These are phyloP conservation scores for Rhazya stricta DNA, from an alignment of 257 asterid species.

Conservation along the genomic window DNA sequence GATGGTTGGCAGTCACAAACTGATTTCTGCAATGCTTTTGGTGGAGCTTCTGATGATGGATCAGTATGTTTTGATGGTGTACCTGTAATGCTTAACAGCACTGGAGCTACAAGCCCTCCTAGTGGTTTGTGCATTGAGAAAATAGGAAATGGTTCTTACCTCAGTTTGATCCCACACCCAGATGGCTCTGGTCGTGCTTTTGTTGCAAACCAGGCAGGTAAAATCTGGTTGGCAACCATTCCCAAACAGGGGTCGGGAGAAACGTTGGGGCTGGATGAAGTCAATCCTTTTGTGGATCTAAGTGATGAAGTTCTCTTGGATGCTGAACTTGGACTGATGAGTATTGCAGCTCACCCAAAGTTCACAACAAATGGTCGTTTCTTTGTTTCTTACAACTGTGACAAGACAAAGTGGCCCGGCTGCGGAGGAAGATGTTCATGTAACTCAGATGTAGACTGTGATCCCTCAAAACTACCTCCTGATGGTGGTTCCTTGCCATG, in stretches of 20 bases:
- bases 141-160: constrained; percentile 66
- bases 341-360: constrained; percentile 77
- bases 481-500: constrained; percentile 76
- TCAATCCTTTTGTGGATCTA: constrained; percentile 62
- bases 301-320: constrained; percentile 72
- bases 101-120: constrained; percentile 43
- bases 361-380: constrained; percentile 65
- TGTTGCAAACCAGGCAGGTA: constrained; percentile 75
- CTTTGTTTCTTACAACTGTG: constrained; percentile 82
- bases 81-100: constrained; percentile 40
- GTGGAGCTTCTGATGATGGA: constrained; percentile 53
- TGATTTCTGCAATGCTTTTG: constrained; percentile 69
- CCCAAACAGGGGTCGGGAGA: constrained; percentile 67
- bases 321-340: constrained; percentile 68
- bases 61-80: constrained; percentile 58
- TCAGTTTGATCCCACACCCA: constrained; percentile 76
- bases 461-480: constrained; percentile 40
- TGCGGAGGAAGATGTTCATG: constrained; percentile 89
- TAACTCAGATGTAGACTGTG: constrained; percentile 29
- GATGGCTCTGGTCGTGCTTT: constrained; percentile 83
- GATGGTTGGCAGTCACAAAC: constrained; percentile 66
- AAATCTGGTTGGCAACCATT: constrained; percentile 69
- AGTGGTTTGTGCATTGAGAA: constrained; percentile 84
- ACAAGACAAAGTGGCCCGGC: constrained; percentile 62
- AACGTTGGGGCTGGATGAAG: constrained; percentile 45